Conservation (phyloP, 1,139 yeast species). For the Casaregolazyma suthepensis region DNA sequence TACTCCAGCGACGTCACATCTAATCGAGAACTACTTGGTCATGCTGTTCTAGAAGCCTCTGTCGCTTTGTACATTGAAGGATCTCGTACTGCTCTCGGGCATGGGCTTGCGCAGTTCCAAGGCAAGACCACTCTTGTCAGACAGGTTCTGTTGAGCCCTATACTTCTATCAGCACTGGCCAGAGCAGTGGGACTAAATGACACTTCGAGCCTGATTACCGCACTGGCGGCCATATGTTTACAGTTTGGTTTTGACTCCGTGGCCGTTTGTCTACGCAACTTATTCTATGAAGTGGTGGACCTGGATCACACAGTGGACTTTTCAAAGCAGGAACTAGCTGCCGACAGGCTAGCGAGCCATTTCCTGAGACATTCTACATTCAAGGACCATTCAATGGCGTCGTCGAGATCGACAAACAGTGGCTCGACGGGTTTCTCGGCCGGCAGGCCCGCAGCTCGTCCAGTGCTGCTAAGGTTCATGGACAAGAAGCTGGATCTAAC, state of each 20-base stretch:
- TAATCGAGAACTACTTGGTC: conserved; percentile 52
- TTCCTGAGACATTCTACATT: conserved; percentile 8
- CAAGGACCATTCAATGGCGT: background rate
- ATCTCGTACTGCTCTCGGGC: conserved; percentile 1
- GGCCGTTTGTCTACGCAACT: conserved; percentile 56
- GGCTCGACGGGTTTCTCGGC: conserved; percentile 3
- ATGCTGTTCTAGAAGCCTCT: conserved; percentile 47
- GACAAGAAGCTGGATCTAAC: conserved; percentile 47
- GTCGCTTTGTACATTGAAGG: conserved; percentile 55
- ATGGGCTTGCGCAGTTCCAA: conserved; percentile 1
- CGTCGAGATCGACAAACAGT: conserved; percentile 1
- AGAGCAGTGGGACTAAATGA: conserved; percentile 36
- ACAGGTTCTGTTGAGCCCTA: conserved; percentile 13
- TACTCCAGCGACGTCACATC: background rate
- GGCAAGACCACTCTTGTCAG: conserved; percentile 13
- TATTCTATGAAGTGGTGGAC: conserved; percentile 56
- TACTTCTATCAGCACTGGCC: conserved; percentile 24
- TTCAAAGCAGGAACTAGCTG: conserved; percentile 5
- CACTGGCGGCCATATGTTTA: conserved; percentile 65
- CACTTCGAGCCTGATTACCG: conserved; percentile 48
- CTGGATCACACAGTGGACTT: conserved; percentile 35
- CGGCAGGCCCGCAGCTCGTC: conserved; percentile 25
- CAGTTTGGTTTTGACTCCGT: conserved; percentile 75
- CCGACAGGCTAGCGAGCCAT: conserved; percentile 13
- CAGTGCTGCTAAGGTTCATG: conserved; percentile 42